These are phyloP conservation scores for Dissophora ornata DNA, from an alignment of 192 early-diverging fungal genomes.

Conservation along the genomic window DNA sequence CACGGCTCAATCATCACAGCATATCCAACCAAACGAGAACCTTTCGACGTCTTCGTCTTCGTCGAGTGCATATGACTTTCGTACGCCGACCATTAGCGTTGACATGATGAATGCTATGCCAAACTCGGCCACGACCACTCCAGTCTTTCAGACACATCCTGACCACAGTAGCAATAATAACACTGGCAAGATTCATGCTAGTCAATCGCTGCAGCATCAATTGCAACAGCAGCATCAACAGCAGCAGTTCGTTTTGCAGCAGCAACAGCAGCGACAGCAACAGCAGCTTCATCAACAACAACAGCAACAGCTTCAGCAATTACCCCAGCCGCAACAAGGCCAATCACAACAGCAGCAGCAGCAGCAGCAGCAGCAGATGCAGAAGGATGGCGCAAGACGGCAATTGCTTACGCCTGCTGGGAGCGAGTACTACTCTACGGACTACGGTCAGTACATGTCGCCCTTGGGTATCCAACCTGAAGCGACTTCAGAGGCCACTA, in stretches of 20 bases:
- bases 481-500: background rate
- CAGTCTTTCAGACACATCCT: slow-evolving; percentile 45
- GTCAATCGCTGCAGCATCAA: slow-evolving; percentile 18
- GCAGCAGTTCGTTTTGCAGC: slow-evolving; percentile 26
- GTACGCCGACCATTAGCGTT: background rate
- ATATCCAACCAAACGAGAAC: background rate
- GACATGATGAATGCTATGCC: slow-evolving; percentile 15
- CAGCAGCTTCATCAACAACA: slow-evolving; percentile 40
- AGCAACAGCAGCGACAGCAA: slow-evolving; percentile 43
- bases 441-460: slow-evolving; percentile 41
- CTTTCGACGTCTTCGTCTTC: slow-evolving; percentile 5
- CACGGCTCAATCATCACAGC: slow-evolving; percentile 5
- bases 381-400: slow-evolving; percentile 24
- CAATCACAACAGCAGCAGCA: slow-evolving; percentile 4
- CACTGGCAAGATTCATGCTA: background rate
- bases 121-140: slow-evolving; percentile 41
- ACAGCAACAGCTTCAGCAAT: slow-evolving; percentile 41
- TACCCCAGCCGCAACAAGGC: slow-evolving; percentile 22
- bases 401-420: slow-evolving; percentile 32
- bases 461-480: slow-evolving; percentile 30
- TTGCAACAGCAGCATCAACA: slow-evolving; percentile 48
- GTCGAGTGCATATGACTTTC: slow-evolving; percentile 4
- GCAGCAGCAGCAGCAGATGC: slow-evolving; percentile 8
- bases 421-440: slow-evolving; percentile 23
- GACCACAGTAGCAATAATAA: slow-evolving; percentile 10